A percentile compares a stretch with the other conserved stretches of the same genome.
Evolutionary conservation across 2,329 filamentous ascomycete genomes (phyloP).

Genomic region (Aplosporella prunicola): DNA sequence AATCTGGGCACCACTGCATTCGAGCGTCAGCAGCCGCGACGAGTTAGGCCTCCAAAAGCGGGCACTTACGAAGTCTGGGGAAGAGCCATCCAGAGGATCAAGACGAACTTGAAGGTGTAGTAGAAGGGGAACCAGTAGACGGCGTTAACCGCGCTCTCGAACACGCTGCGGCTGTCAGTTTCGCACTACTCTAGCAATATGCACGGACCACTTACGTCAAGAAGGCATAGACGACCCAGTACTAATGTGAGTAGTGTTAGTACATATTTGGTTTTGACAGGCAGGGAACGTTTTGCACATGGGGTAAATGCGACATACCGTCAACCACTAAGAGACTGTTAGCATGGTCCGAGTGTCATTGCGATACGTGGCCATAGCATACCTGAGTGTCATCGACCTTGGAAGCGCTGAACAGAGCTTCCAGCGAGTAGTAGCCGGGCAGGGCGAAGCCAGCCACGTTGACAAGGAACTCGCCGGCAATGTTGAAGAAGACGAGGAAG

Average conservation of each 20-base stretch:
- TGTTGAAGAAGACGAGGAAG: constrained; percentile 88
- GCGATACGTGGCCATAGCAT: constrained; percentile 30
- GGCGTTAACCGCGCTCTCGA: constrained; percentile 74
- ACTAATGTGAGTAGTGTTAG: constrained; percentile 35
- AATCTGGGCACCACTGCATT: constrained; percentile 75
- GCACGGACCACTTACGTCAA: constrained; percentile 49
- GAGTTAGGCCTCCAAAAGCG: background rate
- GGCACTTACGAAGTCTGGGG: constrained; percentile 78
- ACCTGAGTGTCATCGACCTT: constrained; percentile 78
- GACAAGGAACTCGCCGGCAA: constrained; percentile 77
- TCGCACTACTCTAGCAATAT: constrained; percentile 4
- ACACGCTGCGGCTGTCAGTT: constrained; percentile 41
- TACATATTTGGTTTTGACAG: constrained; percentile 1
- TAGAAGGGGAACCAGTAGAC: constrained; percentile 98
- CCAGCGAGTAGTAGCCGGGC: constrained; percentile 74
- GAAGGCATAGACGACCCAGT: constrained; percentile 80
- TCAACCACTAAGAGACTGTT: constrained; percentile 50
- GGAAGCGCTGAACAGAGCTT: constrained; percentile 61
- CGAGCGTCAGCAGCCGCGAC: constrained; percentile 13
- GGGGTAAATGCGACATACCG: constrained; percentile 37
- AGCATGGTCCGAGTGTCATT: constrained; percentile 18
- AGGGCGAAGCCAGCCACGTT: constrained; percentile 78
- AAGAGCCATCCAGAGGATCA: constrained; percentile 95
- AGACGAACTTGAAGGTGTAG: constrained; percentile 98
- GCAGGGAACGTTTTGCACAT: too few species aligned